Evolutionary conservation across 768 basidiomycete species (phyloP), one percentile per base, ranked within the genome.

Genomic region (Leccinum obscurum): DNA sequence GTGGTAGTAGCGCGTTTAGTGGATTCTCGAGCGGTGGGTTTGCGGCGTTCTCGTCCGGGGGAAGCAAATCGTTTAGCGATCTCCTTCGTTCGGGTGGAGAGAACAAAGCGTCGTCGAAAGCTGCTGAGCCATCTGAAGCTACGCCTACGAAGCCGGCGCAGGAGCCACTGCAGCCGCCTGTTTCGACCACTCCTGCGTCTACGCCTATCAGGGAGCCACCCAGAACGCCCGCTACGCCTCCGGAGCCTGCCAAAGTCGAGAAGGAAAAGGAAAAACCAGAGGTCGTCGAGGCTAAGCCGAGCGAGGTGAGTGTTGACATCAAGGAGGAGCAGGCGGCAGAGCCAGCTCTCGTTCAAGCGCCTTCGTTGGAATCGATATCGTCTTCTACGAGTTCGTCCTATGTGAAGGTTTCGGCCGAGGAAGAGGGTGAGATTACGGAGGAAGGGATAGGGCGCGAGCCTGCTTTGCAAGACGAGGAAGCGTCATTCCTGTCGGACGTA

Each of bases 1-100:
- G 37, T 13, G 35, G 55, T 5, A 55, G 71, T 34, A 22, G 3
- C 44, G 72, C 62, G 6, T 77, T 77, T 56, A 63, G 60, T 35
- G 63, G 70, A 9, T 77, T 71, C 58, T 60, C 71, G 13, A 61
- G 77, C 0, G 54, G 80, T 30, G 85, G 78, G 3, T 88, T 88
- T 64, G 66, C 78, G 35, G 80, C 84, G 0, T 85, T 86, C 64
- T 78, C 81, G 8, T 62, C 66, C 14, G 80, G 80, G 4, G 60
- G 75, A 1, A 74, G 76, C 37, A 83, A 80, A 64, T 83, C 89
- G 1, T 92, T 88, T 64, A 72, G 77, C n/a, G 85, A 90, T 30
- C 67, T 90, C 51, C 72, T 90, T 59, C 82, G 84, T 68, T 70
- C 63, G 15, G 76, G 66, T 49, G 76, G 73, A 50, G 68, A 68